Base-by-base conservation (phyloP, 148 eudicot species). In the Rhododendron williamsianum region DNA sequence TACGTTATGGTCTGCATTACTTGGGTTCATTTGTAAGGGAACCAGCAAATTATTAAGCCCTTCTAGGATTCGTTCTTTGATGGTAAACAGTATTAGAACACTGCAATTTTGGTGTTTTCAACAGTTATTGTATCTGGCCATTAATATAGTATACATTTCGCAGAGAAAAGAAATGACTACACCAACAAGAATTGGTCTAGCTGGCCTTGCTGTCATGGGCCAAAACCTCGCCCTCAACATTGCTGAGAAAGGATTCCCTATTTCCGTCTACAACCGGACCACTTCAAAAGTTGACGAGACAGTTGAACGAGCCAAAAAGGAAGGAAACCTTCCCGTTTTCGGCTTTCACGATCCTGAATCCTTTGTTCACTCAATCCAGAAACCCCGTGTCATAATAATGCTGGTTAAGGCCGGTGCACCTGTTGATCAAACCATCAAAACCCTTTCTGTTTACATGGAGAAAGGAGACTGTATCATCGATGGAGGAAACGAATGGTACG, bases 401-500 rank as follows among this genome's bases (percentile, higher is more conserved):
- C 98, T 95, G 54, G 98, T 95, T 35, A 95, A 95, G 87, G 98
- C 98, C 49, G 98, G 98, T 77, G 87, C 96, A 88, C 98, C 98
- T 19, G 98, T 95, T 49, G 98, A 95, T 87, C 95, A 88, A 74
- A 95, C 97, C 90, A 94, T 95, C 84, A 92, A 93, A 89, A 94
- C 96, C 41, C 91, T 95, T 83, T 92, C 97, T 21, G 93, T 83
- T 36, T 95, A 93, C 85, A 52, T 95, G 91, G 98, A 95, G 89
- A 89, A 91, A 80, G 98, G 98, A 15, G 98, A 95, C 77, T 95
- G 98, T 74, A 95, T 95, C 43, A 91, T 95, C 69, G 97, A 95
- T 87, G 98, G 98, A 54, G 98, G 98, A 63, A 95, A 95, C 7
- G 98, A 95, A 88, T 95, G 98, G 98, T 95, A 95, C 72, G 97